Evolutionary conservation across 1,284 basidiomycete species (phyloP).

Genomic region (Apiotrichum gracile): DNA sequence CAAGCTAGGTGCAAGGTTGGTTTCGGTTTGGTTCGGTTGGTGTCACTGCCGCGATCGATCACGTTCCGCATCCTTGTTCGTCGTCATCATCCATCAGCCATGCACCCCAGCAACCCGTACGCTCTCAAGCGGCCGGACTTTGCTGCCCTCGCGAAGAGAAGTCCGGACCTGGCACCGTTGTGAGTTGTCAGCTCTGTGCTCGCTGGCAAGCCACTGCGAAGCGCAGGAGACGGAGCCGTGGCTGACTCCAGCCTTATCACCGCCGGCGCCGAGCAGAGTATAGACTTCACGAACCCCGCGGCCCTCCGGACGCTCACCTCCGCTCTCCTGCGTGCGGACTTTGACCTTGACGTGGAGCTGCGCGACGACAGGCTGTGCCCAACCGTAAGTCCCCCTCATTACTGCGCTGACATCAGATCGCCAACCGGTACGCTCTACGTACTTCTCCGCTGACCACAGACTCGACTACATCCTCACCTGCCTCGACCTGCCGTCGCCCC

Average conservation of each 20-base stretch:
- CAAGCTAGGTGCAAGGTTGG: too few relatives aligned
- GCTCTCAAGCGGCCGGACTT: conserved; percentile 58
- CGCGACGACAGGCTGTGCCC: conserved; percentile 74
- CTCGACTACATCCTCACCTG: conserved; percentile 72
- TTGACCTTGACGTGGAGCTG: conserved; percentile 58
- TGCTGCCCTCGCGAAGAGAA: conserved; percentile 54
- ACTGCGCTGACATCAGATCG: conserved; percentile 21
- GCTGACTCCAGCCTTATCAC: too few relatives aligned
- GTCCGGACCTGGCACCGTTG: conserved; percentile 60
- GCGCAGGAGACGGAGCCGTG: too few relatives aligned
- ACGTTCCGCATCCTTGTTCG: neutral
- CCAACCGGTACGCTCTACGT: conserved; percentile 36
- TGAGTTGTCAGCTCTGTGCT: too few relatives aligned
- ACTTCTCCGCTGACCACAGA: conserved; percentile 44
- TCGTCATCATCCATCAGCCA: conserved; percentile 4
- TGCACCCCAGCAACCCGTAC: conserved; percentile 48
- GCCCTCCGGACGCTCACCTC: conserved; percentile 70
- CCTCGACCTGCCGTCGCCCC: conserved; percentile 51
- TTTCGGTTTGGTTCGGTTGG: too few relatives aligned
- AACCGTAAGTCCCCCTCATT: conserved; percentile 55
- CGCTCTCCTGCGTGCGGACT: conserved; percentile 69
- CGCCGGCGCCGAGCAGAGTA: conserved; percentile 26
- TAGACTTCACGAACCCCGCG: conserved; percentile 66
- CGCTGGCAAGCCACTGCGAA: too few relatives aligned
- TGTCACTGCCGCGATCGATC: too few relatives aligned